A percentile compares a stretch with the other conserved stretches of the same genome.
phyloP scores from a whole-genome alignment of 1,284 basidiomycete species.

The Porogramme epimiltina region DNA sequence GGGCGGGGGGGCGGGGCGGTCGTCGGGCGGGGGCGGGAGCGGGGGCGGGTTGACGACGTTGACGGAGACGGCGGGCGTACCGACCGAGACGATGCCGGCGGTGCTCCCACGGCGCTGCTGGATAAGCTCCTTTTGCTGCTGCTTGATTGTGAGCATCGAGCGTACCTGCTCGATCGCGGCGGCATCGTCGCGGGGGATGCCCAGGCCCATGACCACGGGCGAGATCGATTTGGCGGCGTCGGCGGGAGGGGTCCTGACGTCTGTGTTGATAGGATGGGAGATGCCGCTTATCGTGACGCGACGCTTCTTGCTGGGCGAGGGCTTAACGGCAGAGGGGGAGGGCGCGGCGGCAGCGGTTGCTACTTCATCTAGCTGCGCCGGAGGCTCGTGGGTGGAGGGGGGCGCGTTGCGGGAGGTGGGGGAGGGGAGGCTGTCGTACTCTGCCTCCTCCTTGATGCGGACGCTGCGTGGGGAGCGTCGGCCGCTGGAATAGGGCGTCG shows the following conservation, averaged over 20 bases:
- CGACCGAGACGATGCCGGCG: slow-evolving; percentile 36
- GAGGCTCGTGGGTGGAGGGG: slow-evolving; percentile 29
- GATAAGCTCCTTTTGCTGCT: slow-evolving; percentile 69
- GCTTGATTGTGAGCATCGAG: slow-evolving; percentile 62
- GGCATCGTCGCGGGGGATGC: slow-evolving; percentile 59
- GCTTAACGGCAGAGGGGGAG: slow-evolving; percentile 40
- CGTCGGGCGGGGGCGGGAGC: slow-evolving; percentile 17
- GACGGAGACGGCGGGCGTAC: slow-evolving; percentile 28
- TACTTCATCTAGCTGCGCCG: not conserved
- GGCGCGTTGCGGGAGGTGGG: slow-evolving; percentile 22
- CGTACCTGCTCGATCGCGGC: slow-evolving; percentile 61
- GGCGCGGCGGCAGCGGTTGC: slow-evolving; percentile 11
- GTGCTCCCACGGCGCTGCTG: slow-evolving; percentile 67
- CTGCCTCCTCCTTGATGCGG: slow-evolving; percentile 64
- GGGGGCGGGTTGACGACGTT: slow-evolving; percentile 27
- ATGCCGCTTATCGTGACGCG: slow-evolving; percentile 68
- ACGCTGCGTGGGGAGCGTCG: slow-evolving; percentile 48
- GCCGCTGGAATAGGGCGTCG: slow-evolving; percentile 32
- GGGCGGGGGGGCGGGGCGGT: no score
- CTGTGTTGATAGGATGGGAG: slow-evolving; percentile 55
- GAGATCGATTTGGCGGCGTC: slow-evolving; percentile 58
- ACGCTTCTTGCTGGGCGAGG: slow-evolving; percentile 68
- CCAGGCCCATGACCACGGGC: slow-evolving; percentile 65
- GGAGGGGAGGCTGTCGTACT: slow-evolving; percentile 48
- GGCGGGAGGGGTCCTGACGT: slow-evolving; percentile 41